Evolutionary conservation across 2,329 filamentous ascomycete genomes (phyloP), one percentile per base, ranked within the genome.

Genomic region (Aspergillus unguis): DNA sequence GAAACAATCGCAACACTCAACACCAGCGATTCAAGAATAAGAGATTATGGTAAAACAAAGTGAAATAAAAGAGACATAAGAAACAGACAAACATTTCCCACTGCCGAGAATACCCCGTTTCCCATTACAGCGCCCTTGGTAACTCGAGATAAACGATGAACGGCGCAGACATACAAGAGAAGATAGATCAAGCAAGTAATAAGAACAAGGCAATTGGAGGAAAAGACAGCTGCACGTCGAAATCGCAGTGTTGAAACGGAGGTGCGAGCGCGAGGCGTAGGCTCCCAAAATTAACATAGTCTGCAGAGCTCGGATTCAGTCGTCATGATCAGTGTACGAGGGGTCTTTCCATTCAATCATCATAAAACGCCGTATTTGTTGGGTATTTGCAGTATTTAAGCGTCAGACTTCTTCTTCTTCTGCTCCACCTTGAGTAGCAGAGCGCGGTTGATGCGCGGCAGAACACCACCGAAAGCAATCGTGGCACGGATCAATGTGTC

Each of bases 381-480:
- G 57, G 58, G 58, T 61, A 60, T 58, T 44, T 52, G 50, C 56
- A 54, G 54, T 41, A 45, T 64, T 31, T 65, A 71, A 52, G 63
- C 62, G 42, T 71, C 72, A 29, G 68, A 69, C 77, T 84, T 85
- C 79, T 90, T 90, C 88, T 96, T 96, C 88, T 95, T 95, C 78
- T 95, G 89, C 77, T 96, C 91, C 51, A 95, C 91, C 85, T 96
- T 96, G 73, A 95, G 83, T 65, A 99, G 81, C 63, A 99, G 80
- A 10, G 94, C 94, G 66, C 94, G 89, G 82, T 99, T 97, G 85
- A 99, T 99, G 77, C 96, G 92, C 60, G 94, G 94, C 69, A 99
- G 80, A 28, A 99, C 94, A 87, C 94, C 94, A 80, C 94, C 94
- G 65, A 95, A 97, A 56, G 94, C 94, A 68, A 99, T 99, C 58